Evolutionary conservation across 331 rosid genomes (phyloP), one percentile per base, ranked within the genome.

Genomic region (Cydonia oblonga): DNA sequence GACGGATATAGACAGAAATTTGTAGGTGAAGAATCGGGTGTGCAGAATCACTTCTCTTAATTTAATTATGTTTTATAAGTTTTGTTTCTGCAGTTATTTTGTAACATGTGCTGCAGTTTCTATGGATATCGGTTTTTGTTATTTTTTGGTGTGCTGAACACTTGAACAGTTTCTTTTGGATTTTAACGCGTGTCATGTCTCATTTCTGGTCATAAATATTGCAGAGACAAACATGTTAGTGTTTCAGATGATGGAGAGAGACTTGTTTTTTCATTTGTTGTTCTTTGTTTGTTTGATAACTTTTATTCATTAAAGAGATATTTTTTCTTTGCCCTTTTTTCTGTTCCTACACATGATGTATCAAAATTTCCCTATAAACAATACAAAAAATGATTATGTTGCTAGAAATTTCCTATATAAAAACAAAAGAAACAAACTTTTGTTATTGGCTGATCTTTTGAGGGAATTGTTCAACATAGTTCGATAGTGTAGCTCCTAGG

Each of bases 81-180:
- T 51, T 6, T 49, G 54, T 18, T 49, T 49, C 9, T 57, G 71
- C 57, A 13, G n/a, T n/a, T 66, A 49, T 16, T 49, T 18, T 35
- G 66, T 72, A 44, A 75, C 79, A 71, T 59, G 75, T 70, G 84
- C 75, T 74, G 73, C 73, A 18, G 72, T 76, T 78, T 63, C 77
- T 61, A 32, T 63, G 78, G 68, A 75, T 46, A 20, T 64, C 0
- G 72, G 20, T 59, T 63, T 19, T 15, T 68, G 49, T 18, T 53
- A 69, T 59, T 67, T 75, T 83, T 81, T 77, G 35, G 42, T 9
- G 42, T 38, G 42, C 42, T 2, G 4, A 38, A 38, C 42, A 35
- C 42, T 38, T 38, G 42, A 9, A 38, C 42, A 9, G 42, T 42
- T 42, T 54, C 65, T 54, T 70, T 14, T 35, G 30, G 75, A 67